Evolutionary conservation across 345 rosid genomes (phyloP), one percentile per base, ranked within the genome.

Genomic region (Chamaenerion angustifolium): DNA sequence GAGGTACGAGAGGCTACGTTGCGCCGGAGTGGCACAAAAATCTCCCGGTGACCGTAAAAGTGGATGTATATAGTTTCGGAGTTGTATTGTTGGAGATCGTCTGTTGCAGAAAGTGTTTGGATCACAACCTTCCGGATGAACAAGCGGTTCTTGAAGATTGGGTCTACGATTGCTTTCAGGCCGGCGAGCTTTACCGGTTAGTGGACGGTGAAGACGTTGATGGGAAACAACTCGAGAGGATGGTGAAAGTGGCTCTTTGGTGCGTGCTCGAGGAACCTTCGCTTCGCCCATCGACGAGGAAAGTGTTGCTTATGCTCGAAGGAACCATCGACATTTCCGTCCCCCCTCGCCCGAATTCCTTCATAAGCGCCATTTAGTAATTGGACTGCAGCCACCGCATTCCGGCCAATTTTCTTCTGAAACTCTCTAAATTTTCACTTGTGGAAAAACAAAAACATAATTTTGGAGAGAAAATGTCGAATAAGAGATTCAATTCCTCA

Each of bases 1-100:
- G 68, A 51, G 79, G 75, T 13, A 70, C 70, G 1, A 58, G 64
- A 18, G 75, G 72, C 12, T 73, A 74, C 4, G 52, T 69, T 7
- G 75, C 71, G 0, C 65, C 66, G 0, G 71, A 62, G 45, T 66
- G 75, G 68, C 56, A 62, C 13, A 48, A 43, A 51, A 62, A 54
- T 2, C n/a, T 47, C 4, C 62, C 49, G 0, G 21, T 56, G 10
- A 51, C 58, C 0, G 52, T 35, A n/a, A 65, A 61, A 42, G 64
- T 48, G 0, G 68, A 65, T 23, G 49, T 70, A 2, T 70, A 70
- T 31, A 70, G 68, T 35, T 70, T 40, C 1, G 65, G 75, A 7
- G 12, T 70, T 0, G 63, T 65, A 49, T 42, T 70, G 52, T 46
- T 65, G 16, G 75, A 70, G 44, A 62, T 65, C 19, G 44, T 70